A percentile compares a stretch with the other conserved stretches of the same genome.
Conservation (phyloP, 352 stramenopile genomes). For the Pythium phragmiticola region DNA sequence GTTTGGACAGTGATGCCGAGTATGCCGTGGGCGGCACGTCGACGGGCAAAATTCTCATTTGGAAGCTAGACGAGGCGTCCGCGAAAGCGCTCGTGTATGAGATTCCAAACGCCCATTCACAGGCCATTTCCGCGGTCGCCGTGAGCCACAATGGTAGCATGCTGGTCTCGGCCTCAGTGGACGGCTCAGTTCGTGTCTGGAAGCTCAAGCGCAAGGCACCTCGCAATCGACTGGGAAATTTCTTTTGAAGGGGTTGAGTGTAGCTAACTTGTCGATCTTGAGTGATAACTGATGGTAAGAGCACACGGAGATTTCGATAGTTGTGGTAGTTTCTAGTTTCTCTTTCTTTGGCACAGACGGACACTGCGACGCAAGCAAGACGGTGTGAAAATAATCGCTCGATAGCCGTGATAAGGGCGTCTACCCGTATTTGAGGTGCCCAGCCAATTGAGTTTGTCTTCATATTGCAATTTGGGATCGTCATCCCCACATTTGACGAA, state of each 20-base stretch:
- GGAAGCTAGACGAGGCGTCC: conserved; percentile 77
- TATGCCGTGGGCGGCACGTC: conserved; percentile 74
- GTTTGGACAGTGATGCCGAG: conserved; percentile 76
- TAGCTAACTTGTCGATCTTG: neutral
- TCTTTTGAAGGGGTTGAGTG: conserved; percentile 38
- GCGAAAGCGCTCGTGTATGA: conserved; percentile 65
- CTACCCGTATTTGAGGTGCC: no score
- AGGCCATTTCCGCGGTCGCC: conserved; percentile 60
- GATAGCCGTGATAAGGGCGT: no score
- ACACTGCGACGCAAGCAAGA: neutral
- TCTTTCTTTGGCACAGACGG: neutral
- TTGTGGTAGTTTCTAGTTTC: neutral
- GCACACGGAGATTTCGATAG: neutral
- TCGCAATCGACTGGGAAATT: conserved; percentile 48
- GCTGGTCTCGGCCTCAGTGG: conserved; percentile 54
- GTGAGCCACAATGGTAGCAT: conserved; percentile 59
- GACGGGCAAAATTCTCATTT: conserved; percentile 77
- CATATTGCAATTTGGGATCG: no score
- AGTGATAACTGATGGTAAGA: neutral
- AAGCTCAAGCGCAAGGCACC: conserved; percentile 63
- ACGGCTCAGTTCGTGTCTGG: conserved; percentile 79
- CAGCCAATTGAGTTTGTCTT: no score
- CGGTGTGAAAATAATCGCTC: no score
- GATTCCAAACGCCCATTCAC: conserved; percentile 66
- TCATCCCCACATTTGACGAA: no score